Conservation (phyloP, 164 flowering plant species). For the Platanus orientalis region DNA sequence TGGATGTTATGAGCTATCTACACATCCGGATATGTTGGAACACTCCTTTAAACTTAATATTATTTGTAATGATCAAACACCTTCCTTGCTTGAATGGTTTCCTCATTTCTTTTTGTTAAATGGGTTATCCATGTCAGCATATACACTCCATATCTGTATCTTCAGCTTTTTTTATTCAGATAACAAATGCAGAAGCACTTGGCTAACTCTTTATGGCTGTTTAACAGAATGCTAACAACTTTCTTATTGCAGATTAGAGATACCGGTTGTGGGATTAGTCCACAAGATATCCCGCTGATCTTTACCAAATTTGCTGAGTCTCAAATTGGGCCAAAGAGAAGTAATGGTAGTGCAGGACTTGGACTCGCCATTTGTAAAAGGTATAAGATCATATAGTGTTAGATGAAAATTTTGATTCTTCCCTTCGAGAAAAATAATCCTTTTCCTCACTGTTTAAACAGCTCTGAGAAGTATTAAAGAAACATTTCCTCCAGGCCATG, state of each 20-base stretch:
- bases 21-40: not conserved
- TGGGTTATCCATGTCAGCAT: not conserved
- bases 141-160: not conserved
- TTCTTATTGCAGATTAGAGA: conserved; percentile 51
- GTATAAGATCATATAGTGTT: conserved; percentile 19
- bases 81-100: not conserved
- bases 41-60: not conserved
- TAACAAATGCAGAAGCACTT: conserved; percentile 1
- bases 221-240: not conserved
- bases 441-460: no score
- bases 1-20: not conserved
- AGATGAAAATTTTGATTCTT: not conserved
- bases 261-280: conserved; percentile 58
- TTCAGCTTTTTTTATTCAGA: no score
- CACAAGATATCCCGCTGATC: conserved; percentile 47
- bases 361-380: conserved; percentile 67
- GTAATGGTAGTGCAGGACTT: conserved; percentile 42
- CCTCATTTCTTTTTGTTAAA: not conserved
- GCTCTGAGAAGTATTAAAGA: no score
- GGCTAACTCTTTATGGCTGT: no score
- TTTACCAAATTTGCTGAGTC: conserved; percentile 49
- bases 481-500: no score
- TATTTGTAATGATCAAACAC: not conserved
- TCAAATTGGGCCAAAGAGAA: conserved; percentile 30
- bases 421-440: no score